phyloP scores from a whole-genome alignment of 352 stramenopile genomes.

The Salisapilia sapeloensis region DNA sequence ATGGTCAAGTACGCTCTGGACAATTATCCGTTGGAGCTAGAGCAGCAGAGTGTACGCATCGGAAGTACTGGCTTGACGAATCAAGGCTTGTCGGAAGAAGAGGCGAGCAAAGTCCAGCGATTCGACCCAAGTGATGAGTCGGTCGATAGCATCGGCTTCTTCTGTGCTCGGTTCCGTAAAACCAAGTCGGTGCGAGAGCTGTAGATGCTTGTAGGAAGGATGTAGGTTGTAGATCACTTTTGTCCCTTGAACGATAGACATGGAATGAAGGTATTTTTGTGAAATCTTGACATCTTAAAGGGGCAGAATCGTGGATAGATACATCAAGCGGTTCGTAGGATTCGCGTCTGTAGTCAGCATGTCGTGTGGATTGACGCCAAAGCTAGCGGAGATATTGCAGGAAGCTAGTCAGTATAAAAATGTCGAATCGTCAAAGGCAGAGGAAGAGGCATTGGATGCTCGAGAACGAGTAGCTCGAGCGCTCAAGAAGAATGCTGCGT shows the following conservation, averaged over 20 bases:
- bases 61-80: slow-evolving; percentile 50
- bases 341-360: no score
- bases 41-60: slow-evolving; percentile 35
- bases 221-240: no score
- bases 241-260: no score
- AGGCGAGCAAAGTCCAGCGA: slow-evolving; percentile 65
- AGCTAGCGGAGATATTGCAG: slow-evolving; percentile 49
- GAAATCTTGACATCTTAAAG: no score
- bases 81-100: slow-evolving; percentile 49
- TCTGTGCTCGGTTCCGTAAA: slow-evolving; percentile 87
- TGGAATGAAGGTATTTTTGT: no score
- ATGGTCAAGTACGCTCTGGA: slow-evolving; percentile 84
- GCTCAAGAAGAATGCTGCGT: slow-evolving; percentile 16
- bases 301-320: no score
- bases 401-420: slow-evolving; percentile 48
- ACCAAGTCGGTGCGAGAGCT: slow-evolving; percentile 25
- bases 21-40: slow-evolving; percentile 72
- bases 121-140: slow-evolving; percentile 73
- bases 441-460: slow-evolving; percentile 9
- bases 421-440: slow-evolving; percentile 12
- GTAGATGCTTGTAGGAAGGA: no score
- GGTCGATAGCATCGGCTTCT: slow-evolving; percentile 89
- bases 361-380: slow-evolving; percentile 47
- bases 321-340: no score
- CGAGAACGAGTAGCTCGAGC: slow-evolving; percentile 21